phyloP scores from a whole-genome alignment of 108 stramenopile genomes.

The Nitzschia sp. region DNA sequence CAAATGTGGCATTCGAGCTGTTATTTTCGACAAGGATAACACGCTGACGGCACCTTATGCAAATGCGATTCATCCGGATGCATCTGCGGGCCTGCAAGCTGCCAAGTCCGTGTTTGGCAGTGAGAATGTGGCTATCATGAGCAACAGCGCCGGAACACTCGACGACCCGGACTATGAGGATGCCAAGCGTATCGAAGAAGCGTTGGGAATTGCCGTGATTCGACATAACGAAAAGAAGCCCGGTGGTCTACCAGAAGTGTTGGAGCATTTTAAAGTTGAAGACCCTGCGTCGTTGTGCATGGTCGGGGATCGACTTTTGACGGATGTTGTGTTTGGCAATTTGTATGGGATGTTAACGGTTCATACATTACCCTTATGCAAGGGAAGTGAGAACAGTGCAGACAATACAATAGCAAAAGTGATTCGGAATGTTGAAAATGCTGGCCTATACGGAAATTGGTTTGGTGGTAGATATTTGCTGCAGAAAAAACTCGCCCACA shows the following conservation, averaged over 20 bases:
- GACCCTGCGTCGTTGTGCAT: slow-evolving; percentile 83
- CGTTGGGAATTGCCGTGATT: slow-evolving; percentile 87
- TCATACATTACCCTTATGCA: slow-evolving; percentile 78
- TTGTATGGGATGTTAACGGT: slow-evolving; percentile 93
- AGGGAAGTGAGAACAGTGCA: slow-evolving; percentile 63
- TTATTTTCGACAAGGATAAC: slow-evolving; percentile 94
- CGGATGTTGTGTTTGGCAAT: slow-evolving; percentile 95
- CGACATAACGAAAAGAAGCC: slow-evolving; percentile 93
- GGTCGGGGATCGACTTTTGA: slow-evolving; percentile 93
- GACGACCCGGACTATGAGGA: slow-evolving; percentile 84
- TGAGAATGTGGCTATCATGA: slow-evolving; percentile 82
- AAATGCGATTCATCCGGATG: slow-evolving; percentile 66
- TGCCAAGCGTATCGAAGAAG: slow-evolving; percentile 73
- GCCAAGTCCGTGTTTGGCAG: slow-evolving; percentile 79
- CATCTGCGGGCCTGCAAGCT: slow-evolving; percentile 53
- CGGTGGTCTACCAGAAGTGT: slow-evolving; percentile 79
- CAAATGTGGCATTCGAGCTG: slow-evolving; percentile 75
- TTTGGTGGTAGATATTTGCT: slow-evolving; percentile 55
- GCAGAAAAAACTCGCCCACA: slow-evolving; percentile 48
- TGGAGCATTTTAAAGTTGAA: slow-evolving; percentile 76
- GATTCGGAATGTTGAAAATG: slow-evolving; percentile 74
- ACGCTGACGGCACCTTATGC: slow-evolving; percentile 93
- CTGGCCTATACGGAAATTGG: slow-evolving; percentile 70
- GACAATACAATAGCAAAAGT: slow-evolving; percentile 77
- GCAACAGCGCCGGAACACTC: slow-evolving; percentile 91